phyloP scores from a whole-genome alignment of 352 stramenopile genomes.

The Pythium pyrilobum region DNA sequence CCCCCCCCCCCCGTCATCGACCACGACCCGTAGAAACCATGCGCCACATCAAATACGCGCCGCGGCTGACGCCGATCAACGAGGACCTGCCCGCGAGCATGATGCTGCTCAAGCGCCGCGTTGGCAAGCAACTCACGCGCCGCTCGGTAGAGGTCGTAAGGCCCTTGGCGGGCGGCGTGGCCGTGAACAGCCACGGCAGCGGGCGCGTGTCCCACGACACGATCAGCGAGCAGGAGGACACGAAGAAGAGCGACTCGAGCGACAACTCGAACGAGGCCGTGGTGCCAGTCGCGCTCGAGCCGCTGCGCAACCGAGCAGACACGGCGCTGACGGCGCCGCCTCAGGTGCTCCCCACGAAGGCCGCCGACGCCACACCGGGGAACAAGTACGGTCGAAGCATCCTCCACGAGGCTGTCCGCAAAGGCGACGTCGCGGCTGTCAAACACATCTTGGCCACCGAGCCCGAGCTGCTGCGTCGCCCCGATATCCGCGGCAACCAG shows the following conservation, averaged over 20 bases:
- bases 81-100: slow-evolving; percentile 41
- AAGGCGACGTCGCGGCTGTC: slow-evolving; percentile 37
- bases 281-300: slow-evolving; percentile 14
- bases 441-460: slow-evolving; percentile 25
- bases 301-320: slow-evolving; percentile 13
- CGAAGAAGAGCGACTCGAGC: neutral
- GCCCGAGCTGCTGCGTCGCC: slow-evolving; percentile 29
- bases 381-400: slow-evolving; percentile 43
- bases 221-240: neutral
- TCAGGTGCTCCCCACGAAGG: neutral
- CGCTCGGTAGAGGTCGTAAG: slow-evolving; percentile 7
- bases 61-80: slow-evolving; percentile 51
- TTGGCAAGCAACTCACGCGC: slow-evolving; percentile 16
- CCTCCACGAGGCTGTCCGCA: slow-evolving; percentile 49
- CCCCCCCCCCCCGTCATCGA: neutral
- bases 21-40: slow-evolving; percentile 11
- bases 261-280: slow-evolving; percentile 9
- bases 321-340: slow-evolving; percentile 5
- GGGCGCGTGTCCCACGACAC: neutral
- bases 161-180: neutral
- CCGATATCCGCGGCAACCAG: slow-evolving; percentile 49
- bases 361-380: neutral
- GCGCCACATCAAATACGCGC: slow-evolving; percentile 45
- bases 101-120: slow-evolving; percentile 16
- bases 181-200: neutral